These are phyloP conservation scores for Magnusiomyces sp. DNA, from an alignment of 1,139 yeast genomes.

Conservation along the genomic window DNA sequence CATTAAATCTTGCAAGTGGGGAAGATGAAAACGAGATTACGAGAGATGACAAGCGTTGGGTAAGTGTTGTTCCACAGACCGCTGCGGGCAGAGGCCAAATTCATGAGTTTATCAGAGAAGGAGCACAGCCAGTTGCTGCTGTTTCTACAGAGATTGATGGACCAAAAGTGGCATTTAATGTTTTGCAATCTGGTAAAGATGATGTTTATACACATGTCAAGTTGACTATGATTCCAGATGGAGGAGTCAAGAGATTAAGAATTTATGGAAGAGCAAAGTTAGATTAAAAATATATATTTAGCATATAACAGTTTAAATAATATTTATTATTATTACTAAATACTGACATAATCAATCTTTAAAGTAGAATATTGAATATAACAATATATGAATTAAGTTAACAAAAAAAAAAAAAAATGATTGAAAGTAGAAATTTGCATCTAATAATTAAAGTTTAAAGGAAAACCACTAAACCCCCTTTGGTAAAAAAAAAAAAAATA, in stretches of 20 bases:
- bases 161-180: conserved; percentile 5
- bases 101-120: conserved; percentile 42
- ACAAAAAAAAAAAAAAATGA: no score
- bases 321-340: no score
- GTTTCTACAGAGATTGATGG: conserved; percentile 10
- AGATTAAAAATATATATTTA: no score
- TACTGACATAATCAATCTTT: no score
- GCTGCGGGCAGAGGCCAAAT: conserved; percentile 77
- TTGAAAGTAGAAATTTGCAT: no score
- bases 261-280: conserved; percentile 47
- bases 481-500: no score
- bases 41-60: conserved; percentile 47
- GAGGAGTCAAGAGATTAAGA: conserved; percentile 86
- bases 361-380: no score
- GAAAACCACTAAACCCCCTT: no score
- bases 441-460: no score
- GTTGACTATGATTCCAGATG: conserved; percentile 84
- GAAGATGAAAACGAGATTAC: conserved; percentile 32
- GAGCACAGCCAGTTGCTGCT: conserved; percentile 17
- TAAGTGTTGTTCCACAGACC: conserved; percentile 50
- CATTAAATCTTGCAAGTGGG: conserved; percentile 24
- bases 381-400: no score
- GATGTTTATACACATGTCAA: conserved; percentile 54
- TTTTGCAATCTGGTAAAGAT: conserved; percentile 13
- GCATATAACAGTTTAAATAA: no score